Conservation (phyloP, 495 filamentous ascomycete species). For the Penicillium desertorum region DNA sequence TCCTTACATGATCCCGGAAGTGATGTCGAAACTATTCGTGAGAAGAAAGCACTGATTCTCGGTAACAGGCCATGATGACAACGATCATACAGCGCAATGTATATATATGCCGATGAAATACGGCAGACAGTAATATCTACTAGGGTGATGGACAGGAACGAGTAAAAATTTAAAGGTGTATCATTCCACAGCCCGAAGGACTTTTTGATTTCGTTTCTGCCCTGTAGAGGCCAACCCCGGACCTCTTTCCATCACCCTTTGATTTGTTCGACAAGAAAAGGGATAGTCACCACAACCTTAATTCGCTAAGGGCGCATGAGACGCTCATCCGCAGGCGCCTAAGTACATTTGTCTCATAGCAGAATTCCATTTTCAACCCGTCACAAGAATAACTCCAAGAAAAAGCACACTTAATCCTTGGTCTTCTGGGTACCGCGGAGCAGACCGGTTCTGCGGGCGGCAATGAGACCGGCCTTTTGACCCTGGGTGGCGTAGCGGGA, state of each 20-base stretch:
- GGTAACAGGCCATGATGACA: neutral
- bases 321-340: constrained; percentile 49
- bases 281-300: constrained; percentile 49
- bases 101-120: neutral
- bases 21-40: neutral
- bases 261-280: constrained; percentile 37
- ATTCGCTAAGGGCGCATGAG: constrained; percentile 49
- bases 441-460: constrained; percentile 97
- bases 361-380: constrained; percentile 53
- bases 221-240: constrained; percentile 30
- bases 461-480: constrained; percentile 99
- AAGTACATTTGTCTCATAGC: constrained; percentile 54
- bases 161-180: constrained; percentile 30
- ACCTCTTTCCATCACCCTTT: constrained; percentile 35
- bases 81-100: neutral
- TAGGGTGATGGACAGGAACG: constrained; percentile 15
- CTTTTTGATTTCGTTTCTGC: constrained; percentile 35
- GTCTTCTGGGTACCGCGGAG: constrained; percentile 99
- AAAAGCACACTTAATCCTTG: constrained; percentile 67
- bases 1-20: neutral
- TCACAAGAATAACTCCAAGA: constrained; percentile 50
- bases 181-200: constrained; percentile 32
- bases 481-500: constrained; percentile 94
- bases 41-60: neutral
- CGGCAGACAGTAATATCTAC: neutral